Conservation (phyloP, 1,139 yeast species). For the Taphrina wiesneri region DNA sequence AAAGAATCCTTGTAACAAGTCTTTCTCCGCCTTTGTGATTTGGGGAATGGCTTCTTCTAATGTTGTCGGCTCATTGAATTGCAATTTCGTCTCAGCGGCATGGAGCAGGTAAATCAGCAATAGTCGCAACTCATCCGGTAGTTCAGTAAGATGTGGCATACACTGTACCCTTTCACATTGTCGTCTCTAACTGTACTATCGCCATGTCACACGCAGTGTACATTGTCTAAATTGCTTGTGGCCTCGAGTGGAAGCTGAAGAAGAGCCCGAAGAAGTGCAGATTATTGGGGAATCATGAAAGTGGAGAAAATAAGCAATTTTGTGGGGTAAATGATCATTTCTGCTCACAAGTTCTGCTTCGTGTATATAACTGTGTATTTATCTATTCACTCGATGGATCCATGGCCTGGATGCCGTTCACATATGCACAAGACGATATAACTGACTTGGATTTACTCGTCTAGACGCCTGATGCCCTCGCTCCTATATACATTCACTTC, state of each 20-base stretch:
- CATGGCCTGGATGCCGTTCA: neutral
- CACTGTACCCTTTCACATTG: neutral
- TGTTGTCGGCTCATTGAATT: neutral
- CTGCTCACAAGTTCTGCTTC: too few relatives aligned
- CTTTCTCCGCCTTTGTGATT: neutral
- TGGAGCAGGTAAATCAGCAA: slow-evolving; percentile 4
- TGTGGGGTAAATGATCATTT: slow-evolving; percentile 1
- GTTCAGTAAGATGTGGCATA: neutral
- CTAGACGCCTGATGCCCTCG: neutral
- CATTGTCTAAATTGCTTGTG: too few relatives aligned
- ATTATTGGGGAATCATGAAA: too few relatives aligned
- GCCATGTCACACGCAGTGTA: neutral
- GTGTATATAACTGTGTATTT: too few relatives aligned
- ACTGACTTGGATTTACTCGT: too few relatives aligned
- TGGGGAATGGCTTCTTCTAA: slow-evolving; percentile 2
- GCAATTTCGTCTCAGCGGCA: neutral
- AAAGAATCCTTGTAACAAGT: neutral
- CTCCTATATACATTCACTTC: neutral
- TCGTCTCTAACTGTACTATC: neutral
- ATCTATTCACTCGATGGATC: too few relatives aligned
- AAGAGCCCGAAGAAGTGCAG: neutral
- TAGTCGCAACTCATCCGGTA: slow-evolving; percentile 14
- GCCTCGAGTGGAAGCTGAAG: neutral
- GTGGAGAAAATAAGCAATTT: neutral
- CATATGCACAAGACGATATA: too few relatives aligned